Percentiles rank a stretch among this genome's conserved stretches.
phyloP scores from a whole-genome alignment of 2,329 filamentous ascomycete genomes.

The Periconia macrospinosa region DNA sequence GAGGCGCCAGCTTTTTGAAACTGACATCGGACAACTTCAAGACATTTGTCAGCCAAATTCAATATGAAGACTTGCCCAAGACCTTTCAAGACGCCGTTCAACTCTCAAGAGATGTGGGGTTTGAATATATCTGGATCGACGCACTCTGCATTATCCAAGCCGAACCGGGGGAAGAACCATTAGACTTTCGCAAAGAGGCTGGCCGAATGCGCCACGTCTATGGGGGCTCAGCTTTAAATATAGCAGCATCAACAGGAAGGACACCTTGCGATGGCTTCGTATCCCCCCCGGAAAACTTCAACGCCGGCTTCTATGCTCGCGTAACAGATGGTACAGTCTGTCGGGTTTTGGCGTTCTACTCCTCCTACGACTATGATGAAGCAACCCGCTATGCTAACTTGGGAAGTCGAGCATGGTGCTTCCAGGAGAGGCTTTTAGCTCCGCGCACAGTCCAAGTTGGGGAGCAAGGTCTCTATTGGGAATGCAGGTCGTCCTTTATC shows the following conservation, averaged over 20 bases:
- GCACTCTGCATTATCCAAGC: slow-evolving; percentile 10
- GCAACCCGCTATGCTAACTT: neutral
- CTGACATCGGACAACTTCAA: too few species aligned
- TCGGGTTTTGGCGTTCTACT: neutral
- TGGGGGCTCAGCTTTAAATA: neutral
- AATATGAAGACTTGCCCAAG: slow-evolving; percentile 7
- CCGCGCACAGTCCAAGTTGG: neutral
- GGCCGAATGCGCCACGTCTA: neutral
- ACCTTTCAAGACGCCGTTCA: slow-evolving; percentile 21
- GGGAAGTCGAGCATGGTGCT: neutral
- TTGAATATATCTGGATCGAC: slow-evolving; percentile 24
- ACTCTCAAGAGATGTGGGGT: slow-evolving; percentile 8
- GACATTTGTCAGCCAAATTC: neutral
- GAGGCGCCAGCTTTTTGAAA: too few species aligned
- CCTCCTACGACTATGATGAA: neutral
- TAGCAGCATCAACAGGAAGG: neutral
- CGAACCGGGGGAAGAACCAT: neutral
- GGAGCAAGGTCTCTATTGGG: neutral
- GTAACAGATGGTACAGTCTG: neutral
- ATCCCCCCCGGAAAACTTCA: neutral
- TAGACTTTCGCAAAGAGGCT: neutral
- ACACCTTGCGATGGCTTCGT: neutral
- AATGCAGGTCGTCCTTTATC: neutral
- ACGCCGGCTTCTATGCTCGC: neutral
- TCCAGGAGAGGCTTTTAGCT: neutral